phyloP scores from a whole-genome alignment of 495 filamentous ascomycete species.

The Neohortaea acidophila region DNA sequence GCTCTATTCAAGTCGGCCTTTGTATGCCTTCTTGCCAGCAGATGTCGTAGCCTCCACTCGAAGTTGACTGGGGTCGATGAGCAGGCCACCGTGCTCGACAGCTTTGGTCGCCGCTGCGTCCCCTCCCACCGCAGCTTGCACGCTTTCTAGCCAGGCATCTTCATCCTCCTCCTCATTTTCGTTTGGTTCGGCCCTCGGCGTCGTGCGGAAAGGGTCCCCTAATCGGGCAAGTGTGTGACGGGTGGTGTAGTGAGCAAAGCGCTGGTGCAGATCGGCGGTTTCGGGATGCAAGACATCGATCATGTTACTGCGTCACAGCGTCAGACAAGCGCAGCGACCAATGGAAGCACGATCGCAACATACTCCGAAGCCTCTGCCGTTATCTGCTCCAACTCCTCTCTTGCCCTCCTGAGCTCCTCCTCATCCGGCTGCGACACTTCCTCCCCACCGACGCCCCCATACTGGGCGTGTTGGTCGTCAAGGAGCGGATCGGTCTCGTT shows the following conservation, averaged over 20 bases:
- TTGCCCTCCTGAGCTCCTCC: conserved; percentile 26
- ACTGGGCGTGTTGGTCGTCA: conserved; percentile 21
- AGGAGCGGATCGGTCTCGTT: conserved; percentile 25
- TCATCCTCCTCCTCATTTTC: conserved; percentile 9
- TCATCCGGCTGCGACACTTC: conserved; percentile 22
- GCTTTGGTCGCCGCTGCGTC: conserved; percentile 2
- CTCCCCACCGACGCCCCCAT: conserved; percentile 21
- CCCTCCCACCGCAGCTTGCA: conserved; percentile 4
- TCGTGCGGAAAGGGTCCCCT: too few species aligned
- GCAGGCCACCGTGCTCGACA: conserved; percentile 2
- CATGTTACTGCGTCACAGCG: conserved; percentile 7
- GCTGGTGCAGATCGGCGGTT: conserved; percentile 5
- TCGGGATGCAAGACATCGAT: conserved; percentile 11
- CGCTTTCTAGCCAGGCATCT: conserved; percentile 14
- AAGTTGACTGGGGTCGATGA: conserved; percentile 12
- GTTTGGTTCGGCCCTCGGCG: background rate
- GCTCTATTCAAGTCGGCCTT: too few species aligned
- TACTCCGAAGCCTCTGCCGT: conserved; percentile 27
- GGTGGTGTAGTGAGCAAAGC: conserved; percentile 3
- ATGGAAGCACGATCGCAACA: conserved; percentile 1
- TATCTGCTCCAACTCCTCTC: conserved; percentile 27
- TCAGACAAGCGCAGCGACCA: background rate
- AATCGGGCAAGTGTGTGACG: background rate
- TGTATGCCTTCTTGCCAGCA: too few species aligned
- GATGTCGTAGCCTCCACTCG: conserved; percentile 5